Base-by-base conservation (phyloP, 192 early-diverging fungal genomes). In the Obelidium mucronatum region DNA sequence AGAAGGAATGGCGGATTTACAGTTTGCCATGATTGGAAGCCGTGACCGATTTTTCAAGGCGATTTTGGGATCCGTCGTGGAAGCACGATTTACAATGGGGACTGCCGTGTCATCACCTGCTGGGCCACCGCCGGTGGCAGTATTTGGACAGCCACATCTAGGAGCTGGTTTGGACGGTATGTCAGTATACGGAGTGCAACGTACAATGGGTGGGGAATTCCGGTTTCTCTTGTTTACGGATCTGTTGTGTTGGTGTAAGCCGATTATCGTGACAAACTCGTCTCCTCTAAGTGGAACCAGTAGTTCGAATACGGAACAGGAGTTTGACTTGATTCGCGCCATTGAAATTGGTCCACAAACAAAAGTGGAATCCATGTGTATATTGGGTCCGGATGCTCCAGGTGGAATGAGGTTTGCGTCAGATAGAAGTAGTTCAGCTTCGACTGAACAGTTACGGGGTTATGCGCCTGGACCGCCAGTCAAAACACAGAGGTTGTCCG, bases 231-330 rank as follows among this genome's bases (percentile, higher is more conserved):
- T 87, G 31, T 87, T 85, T 58, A 69, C 78, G 1, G 86, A 87
- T 69, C 66, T 83, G 61, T 60, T 87, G 30, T 83, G 83, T 69
- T 87, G 86, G 86, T 85, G 83, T 42, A 77, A 65, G 31, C 42
- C 74, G 40, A 56, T 52, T n/a, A 24, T 70, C n/a, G 78, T 4
- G 30, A 24, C 68, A 6, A 59, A 73, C 6, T 59, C 53, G 28
- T 74, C 67, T 24, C 39, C 34, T 22, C 51, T 78, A 15, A 1
- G 35, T 33, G 48, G 63, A 33, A 28, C 22, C 8, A 51, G 39
- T 62, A 11, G 31, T 11, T 31, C 33, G 11, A 26, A 31, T 28
- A 22, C 3, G 13, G 44, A 40, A 24, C 55, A 3, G 44, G 65
- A 69, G 26, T 56, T 68, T 66, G 75, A 80, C n/a, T 44, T 78